Evolutionary conservation across 192 early-diverging fungal genomes (phyloP).

Genomic region (Rhizoclosmatium sp.): DNA sequence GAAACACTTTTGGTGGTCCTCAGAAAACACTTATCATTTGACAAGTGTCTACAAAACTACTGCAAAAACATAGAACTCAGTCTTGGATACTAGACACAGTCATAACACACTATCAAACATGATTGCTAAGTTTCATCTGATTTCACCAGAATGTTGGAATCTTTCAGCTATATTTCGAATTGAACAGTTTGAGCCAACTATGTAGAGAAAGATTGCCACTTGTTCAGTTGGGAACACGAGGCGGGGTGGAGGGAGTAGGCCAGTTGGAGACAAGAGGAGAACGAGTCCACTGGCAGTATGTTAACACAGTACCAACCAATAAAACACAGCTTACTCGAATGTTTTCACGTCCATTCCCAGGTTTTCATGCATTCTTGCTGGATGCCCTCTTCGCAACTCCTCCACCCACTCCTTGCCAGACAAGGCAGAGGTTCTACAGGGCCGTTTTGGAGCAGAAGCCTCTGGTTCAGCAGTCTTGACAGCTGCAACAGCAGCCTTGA

Average conservation of each 20-base stretch:
- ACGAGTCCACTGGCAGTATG: not conserved
- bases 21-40: too few relatives aligned
- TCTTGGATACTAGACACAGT: too few relatives aligned
- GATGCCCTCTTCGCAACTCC: not conserved
- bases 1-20: too few relatives aligned
- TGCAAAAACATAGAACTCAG: too few relatives aligned
- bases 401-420: not conserved
- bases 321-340: not conserved
- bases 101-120: too few relatives aligned
- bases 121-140: too few relatives aligned
- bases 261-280: not conserved
- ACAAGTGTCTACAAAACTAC: too few relatives aligned
- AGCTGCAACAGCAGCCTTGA: not conserved
- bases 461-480: not conserved
- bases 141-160: not conserved
- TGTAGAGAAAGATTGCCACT: not conserved
- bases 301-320: not conserved
- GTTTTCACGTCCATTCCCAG: not conserved
- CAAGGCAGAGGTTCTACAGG: not conserved
- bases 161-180: not conserved
- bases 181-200: not conserved
- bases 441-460: not conserved
- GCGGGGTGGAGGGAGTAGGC: not conserved
- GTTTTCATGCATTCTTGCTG: too few relatives aligned
- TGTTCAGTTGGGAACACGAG: not conserved